These are phyloP conservation scores for Agarophyton chilense DNA, from an alignment of 23 red algal species.

Conservation along the genomic window DNA sequence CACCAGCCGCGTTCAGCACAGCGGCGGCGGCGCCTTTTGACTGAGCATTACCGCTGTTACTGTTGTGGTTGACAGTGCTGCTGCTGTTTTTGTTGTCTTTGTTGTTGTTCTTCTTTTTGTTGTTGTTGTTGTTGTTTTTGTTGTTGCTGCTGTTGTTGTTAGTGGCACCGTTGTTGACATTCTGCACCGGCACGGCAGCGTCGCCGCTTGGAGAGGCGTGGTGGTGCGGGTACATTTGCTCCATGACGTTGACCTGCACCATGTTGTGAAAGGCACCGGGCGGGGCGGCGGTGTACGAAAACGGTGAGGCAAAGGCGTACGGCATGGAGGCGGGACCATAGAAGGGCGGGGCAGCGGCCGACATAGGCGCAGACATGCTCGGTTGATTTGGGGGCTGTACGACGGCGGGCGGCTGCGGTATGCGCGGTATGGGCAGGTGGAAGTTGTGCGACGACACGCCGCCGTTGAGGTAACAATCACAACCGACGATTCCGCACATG, in stretches of 20 bases:
- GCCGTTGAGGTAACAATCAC: constrained; percentile 62
- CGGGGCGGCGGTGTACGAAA: constrained; percentile 2
- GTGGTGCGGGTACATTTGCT: constrained; percentile 29
- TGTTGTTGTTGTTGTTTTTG: too few relatives aligned
- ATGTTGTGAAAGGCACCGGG: constrained; percentile 54
- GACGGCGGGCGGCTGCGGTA: neutral
- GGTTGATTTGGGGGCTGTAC: neutral
- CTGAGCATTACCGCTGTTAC: neutral
- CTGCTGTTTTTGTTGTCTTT: neutral
- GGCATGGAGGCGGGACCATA: constrained; percentile 12
- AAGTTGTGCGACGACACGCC: constrained; percentile 58
- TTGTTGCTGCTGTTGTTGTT: neutral
- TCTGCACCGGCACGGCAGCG: neutral
- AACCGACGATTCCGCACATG: constrained; percentile 62
- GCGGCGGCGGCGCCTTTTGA: neutral
- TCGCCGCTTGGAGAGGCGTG: neutral
- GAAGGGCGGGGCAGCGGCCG: constrained; percentile 25
- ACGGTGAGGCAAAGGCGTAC: neutral
- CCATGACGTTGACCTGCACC: constrained; percentile 66
- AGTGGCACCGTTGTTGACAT: neutral
- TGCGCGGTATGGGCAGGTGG: constrained; percentile 38
- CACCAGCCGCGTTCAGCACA: neutral
- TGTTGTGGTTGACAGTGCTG: neutral
- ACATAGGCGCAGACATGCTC: neutral
- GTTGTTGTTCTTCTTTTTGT: neutral